Evolutionary conservation across 208 protist genomes (phyloP), one percentile per base, ranked within the genome.

Genomic region (Trypanosoma lewisi): DNA sequence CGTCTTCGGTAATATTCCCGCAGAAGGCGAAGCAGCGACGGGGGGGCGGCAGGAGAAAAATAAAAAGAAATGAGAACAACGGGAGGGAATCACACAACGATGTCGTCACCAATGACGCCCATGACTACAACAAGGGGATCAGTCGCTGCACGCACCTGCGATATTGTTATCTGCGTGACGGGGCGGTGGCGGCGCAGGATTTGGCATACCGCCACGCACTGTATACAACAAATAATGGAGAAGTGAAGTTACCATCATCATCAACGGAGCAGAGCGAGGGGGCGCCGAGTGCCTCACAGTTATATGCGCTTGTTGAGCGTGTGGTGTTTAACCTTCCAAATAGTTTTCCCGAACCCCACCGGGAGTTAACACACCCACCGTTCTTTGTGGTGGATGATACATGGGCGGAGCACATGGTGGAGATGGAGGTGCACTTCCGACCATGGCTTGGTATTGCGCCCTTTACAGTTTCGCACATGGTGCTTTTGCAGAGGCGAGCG

Each of bases 371-470:
- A 3, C 44, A 44, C 8, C 82, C 89, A 8, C 89, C 89, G 2
- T 95, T 88, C 50, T 72, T 89, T 44, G 81, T 95, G 57, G 82
- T 90, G 17, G 89, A 95, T 52, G 73, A 87, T 39, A 87, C 79
- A 28, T 95, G 89, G 89, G 89, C 89, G 23, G 82, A 89, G 56
- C 89, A 95, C 67, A 28, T 81, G 30, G 71, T 95, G 17, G 89
- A 95, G 59, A 67, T 88, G 49, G 74, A 83, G 39, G 49, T 95
- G 9, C 63, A 87, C 67, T 95, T 93, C 64, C 58, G 59, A 14
- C 73, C 78, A 4, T 61, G 61, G 21, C 77, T 93, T 30, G 64
- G 55, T 37, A 82, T 93, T 11, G 73, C 73, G 0, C 83, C 85
- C 5, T 70, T 83, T 16, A 77, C 73, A 51, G 36, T 89, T 16